Evolutionary conservation across 2,329 filamentous ascomycete genomes (phyloP).

Genomic region (Calonectria fujianensis): DNA sequence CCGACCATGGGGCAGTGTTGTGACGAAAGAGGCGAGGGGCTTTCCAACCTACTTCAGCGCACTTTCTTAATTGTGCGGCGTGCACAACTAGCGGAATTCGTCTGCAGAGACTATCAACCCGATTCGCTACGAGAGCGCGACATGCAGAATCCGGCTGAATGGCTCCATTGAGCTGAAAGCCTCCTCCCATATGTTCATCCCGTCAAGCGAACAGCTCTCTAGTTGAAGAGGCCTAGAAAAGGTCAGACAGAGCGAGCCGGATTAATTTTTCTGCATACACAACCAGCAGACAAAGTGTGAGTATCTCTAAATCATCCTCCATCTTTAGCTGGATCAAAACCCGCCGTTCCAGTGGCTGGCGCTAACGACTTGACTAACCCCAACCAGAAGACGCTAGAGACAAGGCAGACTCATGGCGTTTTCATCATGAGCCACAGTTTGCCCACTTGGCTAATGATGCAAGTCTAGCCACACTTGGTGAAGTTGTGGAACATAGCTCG

Average conservation of each 20-base stretch:
- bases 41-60: background rate
- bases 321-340: no score
- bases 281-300: no score
- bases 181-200: background rate
- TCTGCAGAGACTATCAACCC: background rate
- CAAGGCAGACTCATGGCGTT: background rate
- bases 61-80: background rate
- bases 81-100: background rate
- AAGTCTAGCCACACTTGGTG: background rate
- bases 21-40: background rate
- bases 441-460: background rate
- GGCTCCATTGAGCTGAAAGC: background rate
- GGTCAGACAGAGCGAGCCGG: no score
- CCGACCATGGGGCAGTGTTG: background rate
- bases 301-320: no score
- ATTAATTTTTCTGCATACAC: background rate
- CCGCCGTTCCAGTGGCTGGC: background rate
- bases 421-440: background rate
- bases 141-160: background rate
- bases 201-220: background rate
- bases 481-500: no score
- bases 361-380: background rate
- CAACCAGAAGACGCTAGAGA: background rate
- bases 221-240: background rate
- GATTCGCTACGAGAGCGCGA: background rate